Evolutionary conservation across 2,329 filamentous ascomycete species (phyloP).

Genomic region (Penicillium brevicompactum): DNA sequence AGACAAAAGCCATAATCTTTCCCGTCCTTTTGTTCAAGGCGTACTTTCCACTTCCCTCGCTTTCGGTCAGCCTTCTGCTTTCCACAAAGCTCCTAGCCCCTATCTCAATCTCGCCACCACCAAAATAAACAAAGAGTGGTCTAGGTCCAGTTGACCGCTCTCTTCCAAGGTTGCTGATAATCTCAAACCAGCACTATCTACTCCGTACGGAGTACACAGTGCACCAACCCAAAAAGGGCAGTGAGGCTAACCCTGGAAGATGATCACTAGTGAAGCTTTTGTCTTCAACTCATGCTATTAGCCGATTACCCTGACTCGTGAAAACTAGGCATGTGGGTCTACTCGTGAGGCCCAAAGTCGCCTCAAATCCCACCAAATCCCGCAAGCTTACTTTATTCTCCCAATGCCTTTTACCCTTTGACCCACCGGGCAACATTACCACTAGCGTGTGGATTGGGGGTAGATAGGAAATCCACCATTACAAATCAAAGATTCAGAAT

Average conservation of each 20-base stretch:
- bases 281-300: too few species aligned
- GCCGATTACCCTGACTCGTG: too few species aligned
- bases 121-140: background rate
- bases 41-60: background rate
- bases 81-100: background rate
- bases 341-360: background rate
- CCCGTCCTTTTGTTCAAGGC: background rate
- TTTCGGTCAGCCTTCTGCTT: background rate
- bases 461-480: background rate
- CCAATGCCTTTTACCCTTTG: background rate
- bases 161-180: background rate
- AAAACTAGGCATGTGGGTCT: too few species aligned
- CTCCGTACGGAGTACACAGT: too few species aligned
- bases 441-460: background rate
- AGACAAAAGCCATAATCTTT: background rate
- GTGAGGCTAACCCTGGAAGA: too few species aligned
- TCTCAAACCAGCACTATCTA: background rate
- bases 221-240: background rate
- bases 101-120: background rate
- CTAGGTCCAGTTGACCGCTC: background rate
- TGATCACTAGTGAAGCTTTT: too few species aligned
- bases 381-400: background rate
- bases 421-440: background rate
- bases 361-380: background rate
- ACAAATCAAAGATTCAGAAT: conserved; percentile 16